Base-by-base conservation (phyloP, 192 early-diverging fungal species). In the Coemansia sp. region DNA sequence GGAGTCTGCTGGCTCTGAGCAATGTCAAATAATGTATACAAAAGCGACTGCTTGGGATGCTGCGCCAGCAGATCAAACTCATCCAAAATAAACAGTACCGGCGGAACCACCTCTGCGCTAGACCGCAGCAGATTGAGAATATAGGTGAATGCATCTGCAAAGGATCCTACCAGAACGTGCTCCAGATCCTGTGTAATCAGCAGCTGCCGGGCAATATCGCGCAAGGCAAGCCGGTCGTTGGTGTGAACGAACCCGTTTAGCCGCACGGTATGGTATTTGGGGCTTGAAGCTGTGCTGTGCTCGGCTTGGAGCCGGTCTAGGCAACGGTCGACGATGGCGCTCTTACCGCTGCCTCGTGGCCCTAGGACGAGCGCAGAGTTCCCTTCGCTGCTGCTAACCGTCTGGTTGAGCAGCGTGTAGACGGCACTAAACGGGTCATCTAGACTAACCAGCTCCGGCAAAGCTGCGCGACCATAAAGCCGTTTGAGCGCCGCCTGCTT, bases 21-120 rank as follows among this genome's bases (percentile, higher is more conserved):
- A 38, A 90, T 81, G 61, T 97, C 95, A 75, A 99, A 92, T 18
- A 99, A 69, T 53, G 93, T 97, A 61, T 99, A 97, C 6, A 99
- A 73, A 18, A 99, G 77, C 2, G 87, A 82, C 59, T 99, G 94
- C 48, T 92, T 94, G n/a, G 90, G 84, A 53, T 96, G 92, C 50
- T 88, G 81, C 0, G 91, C 88, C 72, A 99, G 92, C 30, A 90
- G 62, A 69, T 97, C 93, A 67, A 99, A 91, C 59, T 96, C 92
- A 40, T 99, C 95, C 39, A 99, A 69, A 12, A 95, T 73, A 75
- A 99, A 89, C 15, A 99, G 64, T 4, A 97, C 58, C 8, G 46
- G 60, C 18, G 31, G 43, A n/a, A 45, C 39, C 40, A 44, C 60
- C 0, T 62, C 51, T 48, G 20, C 40, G 10, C 28, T 12, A 7